phyloP scores from a whole-genome alignment of 73 alveolate species.

The Paraurostyla sp. region DNA sequence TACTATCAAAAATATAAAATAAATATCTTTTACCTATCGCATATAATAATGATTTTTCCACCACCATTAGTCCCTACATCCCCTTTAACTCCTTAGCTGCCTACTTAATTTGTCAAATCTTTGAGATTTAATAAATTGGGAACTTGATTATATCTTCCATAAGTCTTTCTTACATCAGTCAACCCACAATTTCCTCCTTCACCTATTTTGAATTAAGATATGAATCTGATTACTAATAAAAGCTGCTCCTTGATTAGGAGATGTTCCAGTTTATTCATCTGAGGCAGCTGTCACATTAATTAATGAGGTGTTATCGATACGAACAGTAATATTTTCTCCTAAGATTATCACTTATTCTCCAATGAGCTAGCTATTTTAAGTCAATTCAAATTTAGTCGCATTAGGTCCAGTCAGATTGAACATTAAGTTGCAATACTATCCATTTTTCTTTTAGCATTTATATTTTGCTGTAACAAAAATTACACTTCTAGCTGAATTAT shows the following conservation, averaged over 20 bases:
- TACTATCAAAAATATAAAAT: not conserved
- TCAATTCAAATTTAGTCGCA: not conserved
- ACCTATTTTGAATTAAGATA: not conserved
- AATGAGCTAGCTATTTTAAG: not conserved
- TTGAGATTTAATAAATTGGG: not conserved
- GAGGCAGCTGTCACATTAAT: slow-evolving; percentile 26
- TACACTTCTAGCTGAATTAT: not conserved
- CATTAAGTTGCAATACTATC: not conserved
- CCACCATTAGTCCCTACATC: slow-evolving; percentile 50
- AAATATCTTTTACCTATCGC: no score
- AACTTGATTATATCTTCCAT: not conserved
- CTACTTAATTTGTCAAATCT: not conserved
- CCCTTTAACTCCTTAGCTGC: slow-evolving; percentile 4
- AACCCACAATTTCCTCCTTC: slow-evolving; percentile 44
- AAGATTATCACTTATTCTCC: slow-evolving; percentile 11
- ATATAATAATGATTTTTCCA: slow-evolving; percentile 8
- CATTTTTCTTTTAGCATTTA: not conserved
- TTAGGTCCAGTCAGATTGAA: slow-evolving; percentile 1
- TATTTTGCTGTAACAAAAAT: not conserved
- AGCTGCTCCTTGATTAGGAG: not conserved
- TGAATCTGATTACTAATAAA: not conserved
- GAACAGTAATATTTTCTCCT: not conserved
- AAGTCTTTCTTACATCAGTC: not conserved
- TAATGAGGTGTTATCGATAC: not conserved
- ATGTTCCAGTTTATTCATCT: slow-evolving; percentile 29